Evolutionary conservation across 1,139 yeast species (phyloP).

Genomic region (Lipomyces yarrowii): DNA sequence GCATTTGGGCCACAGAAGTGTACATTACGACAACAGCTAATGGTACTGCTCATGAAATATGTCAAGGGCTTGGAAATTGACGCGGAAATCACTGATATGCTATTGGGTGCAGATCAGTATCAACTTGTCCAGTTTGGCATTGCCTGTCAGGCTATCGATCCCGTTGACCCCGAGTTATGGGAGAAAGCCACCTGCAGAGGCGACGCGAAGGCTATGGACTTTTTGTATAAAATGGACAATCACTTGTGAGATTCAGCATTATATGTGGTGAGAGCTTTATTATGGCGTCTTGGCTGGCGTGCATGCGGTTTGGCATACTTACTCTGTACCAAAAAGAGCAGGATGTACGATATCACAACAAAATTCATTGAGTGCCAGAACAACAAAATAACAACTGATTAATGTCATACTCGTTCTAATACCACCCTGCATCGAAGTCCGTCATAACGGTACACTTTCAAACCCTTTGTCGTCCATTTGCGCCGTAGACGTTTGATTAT

Average conservation of each 20-base stretch:
- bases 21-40: constrained; percentile 5
- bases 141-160: constrained; percentile 3
- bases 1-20: background rate
- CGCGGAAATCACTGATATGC: constrained; percentile 18
- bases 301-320: background rate
- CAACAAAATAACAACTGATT: background rate
- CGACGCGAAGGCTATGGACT: constrained; percentile 17
- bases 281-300: background rate
- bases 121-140: constrained; percentile 15
- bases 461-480: constrained; percentile 15
- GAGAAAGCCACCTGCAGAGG: constrained; percentile 21
- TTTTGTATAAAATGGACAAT: constrained; percentile 10
- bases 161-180: constrained; percentile 19
- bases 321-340: background rate
- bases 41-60: constrained; percentile 6
- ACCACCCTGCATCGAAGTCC: background rate
- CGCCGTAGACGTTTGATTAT: background rate
- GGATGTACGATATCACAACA: background rate
- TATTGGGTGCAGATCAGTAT: constrained; percentile 17
- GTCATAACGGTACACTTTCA: constrained; percentile 12
- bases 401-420: background rate
- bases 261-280: background rate
- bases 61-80: constrained; percentile 7
- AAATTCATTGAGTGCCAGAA: background rate
- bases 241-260: background rate